Evolutionary conservation across 2,329 filamentous ascomycete genomes (phyloP).

Genomic region (Aspergillus brasiliensis): DNA sequence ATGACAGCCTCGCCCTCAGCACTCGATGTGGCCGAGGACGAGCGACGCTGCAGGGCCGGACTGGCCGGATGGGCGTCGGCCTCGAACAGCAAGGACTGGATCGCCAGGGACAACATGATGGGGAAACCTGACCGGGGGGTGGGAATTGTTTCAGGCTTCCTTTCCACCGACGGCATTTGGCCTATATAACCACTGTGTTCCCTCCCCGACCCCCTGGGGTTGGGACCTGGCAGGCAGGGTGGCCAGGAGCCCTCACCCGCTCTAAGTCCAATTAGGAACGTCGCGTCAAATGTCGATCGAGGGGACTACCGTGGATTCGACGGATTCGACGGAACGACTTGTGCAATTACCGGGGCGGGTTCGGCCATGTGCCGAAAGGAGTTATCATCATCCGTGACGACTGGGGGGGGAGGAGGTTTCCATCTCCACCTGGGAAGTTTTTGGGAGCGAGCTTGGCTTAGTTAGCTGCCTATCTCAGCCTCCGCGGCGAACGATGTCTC

Average conservation of each 20-base stretch:
- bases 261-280: neutral
- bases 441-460: neutral
- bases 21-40: neutral
- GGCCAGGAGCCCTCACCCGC: neutral
- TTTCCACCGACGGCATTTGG: neutral
- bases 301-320: neutral
- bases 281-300: conserved; percentile 1
- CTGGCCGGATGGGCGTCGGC: neutral
- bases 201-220: neutral
- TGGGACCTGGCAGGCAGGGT: neutral
- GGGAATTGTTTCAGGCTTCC: neutral
- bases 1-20: neutral
- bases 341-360: conserved; percentile 1
- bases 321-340: neutral
- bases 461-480: neutral
- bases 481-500: too few relatives aligned
- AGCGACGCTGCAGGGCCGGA: neutral
- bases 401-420: neutral
- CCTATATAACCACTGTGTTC: neutral
- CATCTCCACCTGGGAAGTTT: neutral
- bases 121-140: neutral
- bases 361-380: conserved; percentile 1
- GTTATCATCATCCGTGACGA: conserved; percentile 1
- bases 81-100: conserved; percentile 1
- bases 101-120: conserved; percentile 5